Conservation (phyloP, 768 basidiomycete species). For the Lactarius hatsudake region DNA sequence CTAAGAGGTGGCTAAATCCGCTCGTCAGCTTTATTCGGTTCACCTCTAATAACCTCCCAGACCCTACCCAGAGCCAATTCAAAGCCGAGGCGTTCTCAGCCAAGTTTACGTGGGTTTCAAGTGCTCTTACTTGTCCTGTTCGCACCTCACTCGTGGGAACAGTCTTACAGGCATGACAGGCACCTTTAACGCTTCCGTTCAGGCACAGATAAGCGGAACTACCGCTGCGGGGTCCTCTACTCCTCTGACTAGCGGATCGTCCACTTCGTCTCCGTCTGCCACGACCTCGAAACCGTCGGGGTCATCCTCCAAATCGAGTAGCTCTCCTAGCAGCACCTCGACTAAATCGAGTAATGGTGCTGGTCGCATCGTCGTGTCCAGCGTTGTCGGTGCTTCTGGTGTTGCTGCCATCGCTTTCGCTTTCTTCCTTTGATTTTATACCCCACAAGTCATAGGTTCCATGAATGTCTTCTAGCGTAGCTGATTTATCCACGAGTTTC, state of each 20-base stretch:
- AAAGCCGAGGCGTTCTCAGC: slow-evolving; percentile 74
- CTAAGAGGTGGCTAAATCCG: background rate
- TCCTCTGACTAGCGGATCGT: slow-evolving; percentile 29
- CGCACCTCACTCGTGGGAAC: slow-evolving; percentile 11
- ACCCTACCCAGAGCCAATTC: slow-evolving; percentile 50
- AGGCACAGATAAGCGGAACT: slow-evolving; percentile 59
- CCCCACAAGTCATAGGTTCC: background rate
- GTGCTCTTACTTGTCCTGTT: background rate
- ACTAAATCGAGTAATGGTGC: slow-evolving; percentile 22
- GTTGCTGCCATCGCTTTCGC: slow-evolving; percentile 23
- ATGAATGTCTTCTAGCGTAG: background rate
- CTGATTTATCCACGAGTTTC: slow-evolving; percentile 1
- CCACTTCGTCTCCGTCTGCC: slow-evolving; percentile 9
- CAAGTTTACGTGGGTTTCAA: slow-evolving; percentile 59
- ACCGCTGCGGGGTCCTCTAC: slow-evolving; percentile 35
- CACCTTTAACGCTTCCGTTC: slow-evolving; percentile 53
- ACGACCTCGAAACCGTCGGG: slow-evolving; percentile 16
- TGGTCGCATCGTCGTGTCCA: slow-evolving; percentile 20
- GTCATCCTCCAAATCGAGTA: slow-evolving; percentile 19
- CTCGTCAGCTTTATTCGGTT: slow-evolving; percentile 70
- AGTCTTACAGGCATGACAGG: slow-evolving; percentile 74
- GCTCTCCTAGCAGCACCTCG: slow-evolving; percentile 5
- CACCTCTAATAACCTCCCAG: slow-evolving; percentile 55
- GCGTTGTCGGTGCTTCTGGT: slow-evolving; percentile 27
- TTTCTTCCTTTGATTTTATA: slow-evolving; percentile 16